phyloP scores from a whole-genome alignment of 345 rosid genomes.

The Eucalyptus fibrosa region DNA sequence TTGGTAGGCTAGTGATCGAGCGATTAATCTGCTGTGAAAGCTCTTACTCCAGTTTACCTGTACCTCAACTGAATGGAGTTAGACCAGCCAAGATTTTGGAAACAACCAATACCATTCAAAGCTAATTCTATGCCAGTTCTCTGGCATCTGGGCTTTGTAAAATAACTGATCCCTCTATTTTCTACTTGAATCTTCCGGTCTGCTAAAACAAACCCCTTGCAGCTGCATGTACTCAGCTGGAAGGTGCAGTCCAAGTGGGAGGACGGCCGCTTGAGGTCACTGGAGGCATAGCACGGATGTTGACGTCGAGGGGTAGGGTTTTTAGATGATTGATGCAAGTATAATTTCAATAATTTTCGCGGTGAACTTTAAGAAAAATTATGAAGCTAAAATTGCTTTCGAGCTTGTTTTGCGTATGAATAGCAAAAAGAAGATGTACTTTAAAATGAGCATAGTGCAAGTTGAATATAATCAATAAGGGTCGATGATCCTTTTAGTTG shows the following conservation, averaged over 20 bases:
- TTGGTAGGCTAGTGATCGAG: background rate
- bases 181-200: background rate
- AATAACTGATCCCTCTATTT: background rate
- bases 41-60: background rate
- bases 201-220: background rate
- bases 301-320: constrained; percentile 39
- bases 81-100: background rate
- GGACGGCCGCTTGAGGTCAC: constrained; percentile 13
- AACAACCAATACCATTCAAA: background rate
- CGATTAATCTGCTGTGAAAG: background rate
- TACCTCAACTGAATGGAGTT: background rate
- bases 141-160: background rate
- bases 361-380: no score
- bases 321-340: no score
- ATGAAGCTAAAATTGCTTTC: no score
- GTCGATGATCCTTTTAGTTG: no score
- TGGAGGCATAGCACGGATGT: constrained; percentile 32
- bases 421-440: no score
- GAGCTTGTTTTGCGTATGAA: no score
- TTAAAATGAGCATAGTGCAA: no score
- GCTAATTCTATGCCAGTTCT: background rate
- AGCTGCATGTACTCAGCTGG: background rate
- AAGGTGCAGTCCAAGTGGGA: constrained; percentile 5
- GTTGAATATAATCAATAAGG: no score
- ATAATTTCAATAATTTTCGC: no score